Conservation (phyloP, 768 basidiomycete genomes). For the Suillus placidus region DNA sequence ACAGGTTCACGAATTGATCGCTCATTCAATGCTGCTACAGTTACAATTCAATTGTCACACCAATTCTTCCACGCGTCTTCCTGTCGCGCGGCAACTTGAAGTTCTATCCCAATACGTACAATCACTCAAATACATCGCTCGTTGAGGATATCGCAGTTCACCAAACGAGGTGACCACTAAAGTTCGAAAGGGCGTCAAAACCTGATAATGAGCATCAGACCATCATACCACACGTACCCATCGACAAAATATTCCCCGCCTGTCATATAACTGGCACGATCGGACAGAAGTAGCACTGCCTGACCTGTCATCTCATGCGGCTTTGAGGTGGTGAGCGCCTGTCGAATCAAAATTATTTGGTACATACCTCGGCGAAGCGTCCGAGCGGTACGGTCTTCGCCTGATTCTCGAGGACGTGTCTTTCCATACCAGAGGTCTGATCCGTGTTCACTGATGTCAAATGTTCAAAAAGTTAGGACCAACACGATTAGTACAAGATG, state of each 20-base stretch:
- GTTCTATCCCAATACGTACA: not conserved
- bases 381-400: slow-evolving; percentile 51
- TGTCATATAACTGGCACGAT: slow-evolving; percentile 58
- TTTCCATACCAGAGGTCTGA: slow-evolving; percentile 54
- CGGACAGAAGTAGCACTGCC: slow-evolving; percentile 54
- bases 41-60: not conserved
- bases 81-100: not conserved
- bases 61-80: not conserved
- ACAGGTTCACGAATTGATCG: not conserved
- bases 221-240: slow-evolving; percentile 42
- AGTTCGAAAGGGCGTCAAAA: not conserved
- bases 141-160: slow-evolving; percentile 15
- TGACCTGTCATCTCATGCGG: slow-evolving; percentile 62
- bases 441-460: slow-evolving; percentile 54
- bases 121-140: not conserved
- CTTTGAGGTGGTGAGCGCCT: slow-evolving; percentile 28
- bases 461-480: not conserved
- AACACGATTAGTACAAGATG: not conserved
- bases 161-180: slow-evolving; percentile 34
- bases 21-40: not conserved
- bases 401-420: slow-evolving; percentile 53
- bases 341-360: not conserved
- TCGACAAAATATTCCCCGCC: slow-evolving; percentile 60
- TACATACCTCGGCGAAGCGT: slow-evolving; percentile 57
- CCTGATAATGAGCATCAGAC: not conserved